A percentile compares a stretch with the other conserved stretches of the same genome.
phyloP scores from a whole-genome alignment of 1,139 yeast genomes.

The Meyerozyma guilliermondii region DNA sequence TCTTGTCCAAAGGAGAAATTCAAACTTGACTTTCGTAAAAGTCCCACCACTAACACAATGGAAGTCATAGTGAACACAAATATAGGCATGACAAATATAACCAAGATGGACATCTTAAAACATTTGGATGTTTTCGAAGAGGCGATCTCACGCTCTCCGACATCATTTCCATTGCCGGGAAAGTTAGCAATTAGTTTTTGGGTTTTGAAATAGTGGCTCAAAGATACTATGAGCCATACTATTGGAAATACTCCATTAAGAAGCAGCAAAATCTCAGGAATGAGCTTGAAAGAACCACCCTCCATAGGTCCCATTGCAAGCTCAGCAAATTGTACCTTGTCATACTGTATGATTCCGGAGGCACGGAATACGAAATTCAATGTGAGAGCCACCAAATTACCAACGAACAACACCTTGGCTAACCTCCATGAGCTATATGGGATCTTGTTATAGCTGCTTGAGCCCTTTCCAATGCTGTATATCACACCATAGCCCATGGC shows the following conservation, averaged over 20 bases:
- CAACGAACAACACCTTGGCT: constrained; percentile 14
- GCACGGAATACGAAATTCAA: not conserved
- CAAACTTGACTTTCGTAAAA: constrained; percentile 3
- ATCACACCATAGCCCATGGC: constrained; percentile 40
- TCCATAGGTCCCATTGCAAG: too few species aligned
- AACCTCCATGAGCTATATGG: constrained; percentile 18
- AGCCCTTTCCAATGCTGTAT: constrained; percentile 22
- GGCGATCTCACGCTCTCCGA: constrained; percentile 10
- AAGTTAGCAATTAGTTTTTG: constrained; percentile 24
- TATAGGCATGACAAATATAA: constrained; percentile 27
- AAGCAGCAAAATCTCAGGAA: not conserved
- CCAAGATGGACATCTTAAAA: constrained; percentile 24
- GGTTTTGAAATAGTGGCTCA: constrained; percentile 24
- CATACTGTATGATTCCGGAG: not conserved
- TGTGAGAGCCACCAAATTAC: constrained; percentile 7
- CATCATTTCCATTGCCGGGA: constrained; percentile 19
- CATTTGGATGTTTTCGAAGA: constrained; percentile 15
- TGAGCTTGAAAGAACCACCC: not conserved
- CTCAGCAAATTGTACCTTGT: not conserved
- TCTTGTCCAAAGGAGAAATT: constrained; percentile 9
- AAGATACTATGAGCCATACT: constrained; percentile 14
- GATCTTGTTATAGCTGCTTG: constrained; percentile 23
- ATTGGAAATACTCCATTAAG: constrained; percentile 4
- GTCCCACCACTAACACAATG: constrained; percentile 1
- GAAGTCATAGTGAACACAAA: constrained; percentile 9